Evolutionary conservation across 73 alveolate genomes (phyloP).

Genomic region (Paramecium caudatum): DNA sequence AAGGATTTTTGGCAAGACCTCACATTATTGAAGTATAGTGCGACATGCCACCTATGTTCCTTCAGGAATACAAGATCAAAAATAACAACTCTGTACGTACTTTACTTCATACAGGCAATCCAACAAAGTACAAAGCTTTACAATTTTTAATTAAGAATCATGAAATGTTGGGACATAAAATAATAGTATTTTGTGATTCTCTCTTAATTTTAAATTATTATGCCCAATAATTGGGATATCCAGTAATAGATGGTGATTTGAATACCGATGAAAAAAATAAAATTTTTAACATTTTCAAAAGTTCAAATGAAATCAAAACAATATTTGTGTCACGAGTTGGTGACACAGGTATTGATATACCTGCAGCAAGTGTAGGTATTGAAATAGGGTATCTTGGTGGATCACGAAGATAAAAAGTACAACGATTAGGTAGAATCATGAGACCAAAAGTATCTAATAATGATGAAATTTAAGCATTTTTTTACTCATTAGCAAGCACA

Average conservation of each 20-base stretch:
- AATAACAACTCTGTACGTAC: conserved; percentile 70
- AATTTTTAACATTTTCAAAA: conserved; percentile 78
- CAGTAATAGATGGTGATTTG: conserved; percentile 80
- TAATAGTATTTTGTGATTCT: conserved; percentile 85
- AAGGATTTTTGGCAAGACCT: conserved; percentile 88
- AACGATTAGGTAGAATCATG: conserved; percentile 89
- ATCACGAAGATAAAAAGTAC: conserved; percentile 89
- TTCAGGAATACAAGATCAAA: conserved; percentile 76
- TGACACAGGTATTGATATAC: conserved; percentile 89
- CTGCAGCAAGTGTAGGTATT: conserved; percentile 87
- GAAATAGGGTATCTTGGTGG: conserved; percentile 87
- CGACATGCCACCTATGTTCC: conserved; percentile 83
- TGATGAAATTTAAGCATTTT: conserved; percentile 85
- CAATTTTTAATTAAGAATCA: conserved; percentile 80
- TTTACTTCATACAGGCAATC: conserved; percentile 83
- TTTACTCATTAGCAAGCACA: conserved; percentile 77
- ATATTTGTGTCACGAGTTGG: conserved; percentile 89
- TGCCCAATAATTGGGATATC: conserved; percentile 70
- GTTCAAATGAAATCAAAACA: conserved; percentile 79
- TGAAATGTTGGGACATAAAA: conserved; percentile 82
- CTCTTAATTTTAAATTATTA: conserved; percentile 80
- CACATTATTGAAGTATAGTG: conserved; percentile 84
- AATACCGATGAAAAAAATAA: conserved; percentile 78
- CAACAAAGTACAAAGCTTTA: conserved; percentile 81
- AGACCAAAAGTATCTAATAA: conserved; percentile 86